Percentiles rank a stretch among this genome's conserved stretches.
Conservation (phyloP, 441 rosid species). For the Eutrema salsugineum region DNA sequence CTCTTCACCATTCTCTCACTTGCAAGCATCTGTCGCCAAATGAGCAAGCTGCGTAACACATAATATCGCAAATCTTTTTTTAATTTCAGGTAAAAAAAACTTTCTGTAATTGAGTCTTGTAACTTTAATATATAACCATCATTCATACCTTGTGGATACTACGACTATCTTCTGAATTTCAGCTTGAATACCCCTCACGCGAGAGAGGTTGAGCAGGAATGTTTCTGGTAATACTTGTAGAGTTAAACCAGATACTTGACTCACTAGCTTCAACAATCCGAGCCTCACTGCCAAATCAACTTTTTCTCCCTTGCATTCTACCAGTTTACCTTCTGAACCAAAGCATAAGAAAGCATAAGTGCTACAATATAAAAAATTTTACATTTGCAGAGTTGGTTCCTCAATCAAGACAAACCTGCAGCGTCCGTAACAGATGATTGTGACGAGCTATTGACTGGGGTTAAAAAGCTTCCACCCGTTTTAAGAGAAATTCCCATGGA, state of each 20-base stretch:
- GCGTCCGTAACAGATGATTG: constrained; percentile 24
- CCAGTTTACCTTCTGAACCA: constrained; percentile 39
- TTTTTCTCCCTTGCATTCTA: constrained; percentile 73
- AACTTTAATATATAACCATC: neutral
- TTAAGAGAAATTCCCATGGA: constrained; percentile 55
- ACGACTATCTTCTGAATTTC: constrained; percentile 82
- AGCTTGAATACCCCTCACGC: constrained; percentile 73
- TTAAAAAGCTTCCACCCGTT: constrained; percentile 63
- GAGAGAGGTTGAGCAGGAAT: constrained; percentile 55
- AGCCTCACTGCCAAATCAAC: constrained; percentile 73
- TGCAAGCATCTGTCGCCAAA: constrained; percentile 71
- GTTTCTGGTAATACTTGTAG: constrained; percentile 71
- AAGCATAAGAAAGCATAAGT: neutral
- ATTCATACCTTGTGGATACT: constrained; percentile 58
- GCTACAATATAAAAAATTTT: neutral
- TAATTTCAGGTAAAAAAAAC: neutral
- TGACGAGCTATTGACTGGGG: constrained; percentile 20
- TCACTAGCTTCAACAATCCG: constrained; percentile 75
- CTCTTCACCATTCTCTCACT: constrained; percentile 49
- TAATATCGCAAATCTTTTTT: neutral
- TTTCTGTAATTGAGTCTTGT: neutral
- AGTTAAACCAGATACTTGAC: constrained; percentile 56
- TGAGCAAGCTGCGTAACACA: constrained; percentile 60
- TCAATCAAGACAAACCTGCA: constrained; percentile 39
- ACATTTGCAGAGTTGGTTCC: neutral